Percentiles rank a stretch among this genome's conserved stretches.
phyloP scores from a whole-genome alignment of 192 early-diverging fungal genomes.

The Paraglomus brasilianum region DNA sequence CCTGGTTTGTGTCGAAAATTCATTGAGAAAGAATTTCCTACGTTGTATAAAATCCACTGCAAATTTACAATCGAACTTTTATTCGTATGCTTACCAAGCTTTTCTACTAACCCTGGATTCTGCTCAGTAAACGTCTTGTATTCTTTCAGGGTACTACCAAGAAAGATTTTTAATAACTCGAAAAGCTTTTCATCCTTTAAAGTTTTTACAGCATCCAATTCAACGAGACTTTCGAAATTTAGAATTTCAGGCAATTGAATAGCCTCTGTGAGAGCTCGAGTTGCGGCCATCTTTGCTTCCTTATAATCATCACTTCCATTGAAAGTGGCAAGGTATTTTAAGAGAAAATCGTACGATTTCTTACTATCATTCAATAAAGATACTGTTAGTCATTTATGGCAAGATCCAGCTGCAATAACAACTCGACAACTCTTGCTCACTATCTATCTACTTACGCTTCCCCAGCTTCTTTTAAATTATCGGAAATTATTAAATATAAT shows the following conservation, averaged over 20 bases:
- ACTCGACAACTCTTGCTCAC: not conserved
- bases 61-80: not conserved
- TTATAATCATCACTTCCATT: slow-evolving; percentile 45
- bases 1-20: slow-evolving; percentile 29
- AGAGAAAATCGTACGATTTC: slow-evolving; percentile 58
- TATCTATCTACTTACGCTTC: slow-evolving; percentile 53
- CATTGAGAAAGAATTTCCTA: not conserved
- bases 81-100: slow-evolving; percentile 44
- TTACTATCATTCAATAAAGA: slow-evolving; percentile 25
- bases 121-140: slow-evolving; percentile 60
- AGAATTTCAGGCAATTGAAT: slow-evolving; percentile 67
- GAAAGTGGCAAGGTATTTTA: slow-evolving; percentile 66
- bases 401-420: not conserved
- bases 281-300: slow-evolving; percentile 51
- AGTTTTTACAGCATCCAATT: slow-evolving; percentile 61
- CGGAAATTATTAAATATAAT: slow-evolving; percentile 62
- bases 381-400: not conserved
- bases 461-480: slow-evolving; percentile 59
- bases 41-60: not conserved
- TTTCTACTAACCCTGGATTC: slow-evolving; percentile 52
- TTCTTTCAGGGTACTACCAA: slow-evolving; percentile 61
- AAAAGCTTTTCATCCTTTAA: slow-evolving; percentile 59
- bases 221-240: slow-evolving; percentile 74
- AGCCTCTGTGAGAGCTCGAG: slow-evolving; percentile 65
- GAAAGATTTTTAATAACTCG: slow-evolving; percentile 69